Evolutionary conservation across 345 rosid genomes (phyloP).

Genomic region (Hirschfeldia incana): DNA sequence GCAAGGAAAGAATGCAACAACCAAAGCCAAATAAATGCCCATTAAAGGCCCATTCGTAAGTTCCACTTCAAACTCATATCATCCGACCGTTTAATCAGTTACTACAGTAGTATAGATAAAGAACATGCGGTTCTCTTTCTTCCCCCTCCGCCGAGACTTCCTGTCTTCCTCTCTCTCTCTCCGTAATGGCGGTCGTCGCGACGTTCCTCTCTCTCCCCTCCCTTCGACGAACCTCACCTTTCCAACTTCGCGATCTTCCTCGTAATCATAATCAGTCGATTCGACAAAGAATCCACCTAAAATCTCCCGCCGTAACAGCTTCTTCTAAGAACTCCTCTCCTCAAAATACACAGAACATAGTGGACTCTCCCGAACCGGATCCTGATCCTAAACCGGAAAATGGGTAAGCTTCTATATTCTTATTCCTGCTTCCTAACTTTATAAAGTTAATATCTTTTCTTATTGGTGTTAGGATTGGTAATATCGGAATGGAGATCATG

Average conservation of each 20-base stretch:
- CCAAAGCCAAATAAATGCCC: not conserved
- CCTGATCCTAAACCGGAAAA: slow-evolving; percentile 31
- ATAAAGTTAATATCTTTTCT: slow-evolving; percentile 20
- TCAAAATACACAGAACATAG: slow-evolving; percentile 6
- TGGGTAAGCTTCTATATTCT: slow-evolving; percentile 33
- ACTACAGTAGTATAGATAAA: slow-evolving; percentile 16
- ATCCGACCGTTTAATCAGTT: slow-evolving; percentile 38
- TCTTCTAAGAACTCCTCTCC: slow-evolving; percentile 34
- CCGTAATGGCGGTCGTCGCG: slow-evolving; percentile 44
- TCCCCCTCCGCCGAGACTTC: slow-evolving; percentile 24
- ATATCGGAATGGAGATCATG: slow-evolving; percentile 64
- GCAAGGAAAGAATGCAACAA: not conserved
- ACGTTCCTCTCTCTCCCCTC: slow-evolving; percentile 38
- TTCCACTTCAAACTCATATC: not conserved
- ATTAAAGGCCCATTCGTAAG: not conserved
- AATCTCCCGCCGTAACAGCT: slow-evolving; percentile 36
- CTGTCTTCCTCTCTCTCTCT: slow-evolving; percentile 13
- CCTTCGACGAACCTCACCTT: slow-evolving; percentile 14
- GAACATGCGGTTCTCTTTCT: slow-evolving; percentile 34
- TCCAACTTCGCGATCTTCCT: slow-evolving; percentile 6
- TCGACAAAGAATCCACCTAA: slow-evolving; percentile 33
- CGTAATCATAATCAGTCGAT: slow-evolving; percentile 23
- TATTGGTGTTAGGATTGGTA: slow-evolving; percentile 50
- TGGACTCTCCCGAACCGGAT: slow-evolving; percentile 24
- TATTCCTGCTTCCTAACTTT: not conserved